Evolutionary conservation across 1,139 yeast genomes (phyloP).

Genomic region (Hyphopichia pseudoburtonii): DNA sequence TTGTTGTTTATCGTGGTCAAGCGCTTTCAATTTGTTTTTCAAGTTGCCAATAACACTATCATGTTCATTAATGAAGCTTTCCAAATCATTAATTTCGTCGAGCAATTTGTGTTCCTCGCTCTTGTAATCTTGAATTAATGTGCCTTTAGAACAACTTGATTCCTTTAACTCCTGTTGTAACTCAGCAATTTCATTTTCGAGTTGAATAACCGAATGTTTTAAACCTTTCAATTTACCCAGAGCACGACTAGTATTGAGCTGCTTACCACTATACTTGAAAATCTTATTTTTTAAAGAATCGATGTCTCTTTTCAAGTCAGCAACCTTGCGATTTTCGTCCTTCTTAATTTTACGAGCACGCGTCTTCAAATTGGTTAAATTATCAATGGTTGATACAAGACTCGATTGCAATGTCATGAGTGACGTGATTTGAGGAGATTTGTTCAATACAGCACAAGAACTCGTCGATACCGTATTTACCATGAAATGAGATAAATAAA

Average conservation of each 20-base stretch:
- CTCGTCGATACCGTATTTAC: conserved; percentile 39
- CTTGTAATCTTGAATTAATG: conserved; percentile 18
- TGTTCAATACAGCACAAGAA: conserved; percentile 29
- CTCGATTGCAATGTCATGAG: conserved; percentile 62
- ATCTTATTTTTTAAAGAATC: conserved; percentile 54
- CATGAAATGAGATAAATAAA: conserved; percentile 20
- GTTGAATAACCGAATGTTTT: conserved; percentile 41
- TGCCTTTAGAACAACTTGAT: conserved; percentile 16
- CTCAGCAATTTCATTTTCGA: conserved; percentile 36
- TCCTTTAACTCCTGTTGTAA: conserved; percentile 19
- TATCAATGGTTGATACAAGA: conserved; percentile 59
- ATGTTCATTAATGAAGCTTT: conserved; percentile 22
- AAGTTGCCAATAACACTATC: conserved; percentile 26
- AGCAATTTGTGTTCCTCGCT: conserved; percentile 20
- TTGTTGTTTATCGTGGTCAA: conserved; percentile 22
- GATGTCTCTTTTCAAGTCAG: conserved; percentile 56
- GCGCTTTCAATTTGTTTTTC: conserved; percentile 21
- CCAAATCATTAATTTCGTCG: conserved; percentile 23
- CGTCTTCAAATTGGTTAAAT: conserved; percentile 48
- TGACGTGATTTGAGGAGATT: conserved; percentile 47
- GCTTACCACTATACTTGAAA: conserved; percentile 14
- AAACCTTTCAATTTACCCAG: conserved; percentile 44
- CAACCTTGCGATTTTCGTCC: conserved; percentile 58
- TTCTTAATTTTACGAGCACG: conserved; percentile 59
- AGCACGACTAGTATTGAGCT: conserved; percentile 28